Evolutionary conservation across 768 basidiomycete genomes (phyloP).

Genomic region (Tylopilus vinaceipallidus): DNA sequence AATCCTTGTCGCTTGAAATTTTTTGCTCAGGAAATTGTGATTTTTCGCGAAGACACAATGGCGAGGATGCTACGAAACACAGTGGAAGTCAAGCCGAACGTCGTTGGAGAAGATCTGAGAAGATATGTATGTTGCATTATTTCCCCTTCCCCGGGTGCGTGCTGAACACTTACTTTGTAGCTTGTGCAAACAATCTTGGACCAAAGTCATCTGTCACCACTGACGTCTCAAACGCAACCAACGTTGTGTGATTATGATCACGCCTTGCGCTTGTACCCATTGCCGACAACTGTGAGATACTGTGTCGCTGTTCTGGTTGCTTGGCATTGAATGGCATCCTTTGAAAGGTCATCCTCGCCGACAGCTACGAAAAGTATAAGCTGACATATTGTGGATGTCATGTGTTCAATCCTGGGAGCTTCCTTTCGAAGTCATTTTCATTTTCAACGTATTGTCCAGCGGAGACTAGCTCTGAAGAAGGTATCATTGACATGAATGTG

Average conservation of each 20-base stretch:
- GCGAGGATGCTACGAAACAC: conserved; percentile 89
- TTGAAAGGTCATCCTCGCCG: conserved; percentile 82
- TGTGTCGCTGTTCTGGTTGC: background rate
- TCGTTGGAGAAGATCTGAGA: conserved; percentile 77
- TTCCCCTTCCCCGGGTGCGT: background rate
- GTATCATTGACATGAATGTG: conserved; percentile 40
- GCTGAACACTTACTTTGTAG: conserved; percentile 38
- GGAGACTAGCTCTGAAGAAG: conserved; percentile 81
- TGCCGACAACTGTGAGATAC: conserved; percentile 83
- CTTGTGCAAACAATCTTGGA: conserved; percentile 96
- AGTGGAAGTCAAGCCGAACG: conserved; percentile 82
- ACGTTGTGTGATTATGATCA: conserved; percentile 90
- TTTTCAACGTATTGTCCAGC: conserved; percentile 93
- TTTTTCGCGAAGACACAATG: conserved; percentile 94
- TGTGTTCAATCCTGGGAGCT: conserved; percentile 97
- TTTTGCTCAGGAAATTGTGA: conserved; percentile 92
- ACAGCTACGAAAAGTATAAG: conserved; percentile 95
- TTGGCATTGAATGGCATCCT: conserved; percentile 5
- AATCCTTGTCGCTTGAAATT: conserved; percentile 96
- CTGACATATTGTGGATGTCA: conserved; percentile 98
- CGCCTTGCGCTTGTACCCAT: conserved; percentile 85
- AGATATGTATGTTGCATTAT: conserved; percentile 65
- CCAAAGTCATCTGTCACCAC: conserved; percentile 90
- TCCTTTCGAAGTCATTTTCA: conserved; percentile 75
- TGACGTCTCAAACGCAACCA: conserved; percentile 83